Evolutionary conservation across 225 moss, liverwort and hornwort species (phyloP), one percentile per base, ranked within the genome.

Genomic region (Lunularia cruciata): DNA sequence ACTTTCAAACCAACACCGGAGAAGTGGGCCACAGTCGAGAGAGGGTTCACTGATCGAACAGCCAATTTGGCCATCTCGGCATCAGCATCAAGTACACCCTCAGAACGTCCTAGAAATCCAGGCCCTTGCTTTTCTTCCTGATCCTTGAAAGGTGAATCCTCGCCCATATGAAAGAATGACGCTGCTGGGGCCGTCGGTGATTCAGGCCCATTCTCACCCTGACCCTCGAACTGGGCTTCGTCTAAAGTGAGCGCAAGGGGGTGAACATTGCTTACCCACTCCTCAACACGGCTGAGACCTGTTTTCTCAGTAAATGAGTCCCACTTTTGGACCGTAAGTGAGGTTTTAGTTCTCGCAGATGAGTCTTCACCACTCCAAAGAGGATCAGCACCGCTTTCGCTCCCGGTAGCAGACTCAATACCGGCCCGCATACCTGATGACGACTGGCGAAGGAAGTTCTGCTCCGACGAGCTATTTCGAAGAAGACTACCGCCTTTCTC

Each of bases 1-100:
- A 89, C 69, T 64, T 74, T 86, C 30, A 96, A 70, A 4, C 96
- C 92, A 61, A 89, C 82, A 33, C 96, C 90, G 34, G 92, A 87
- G 55, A 90, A 96, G 75, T 96, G 89, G 9, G 96, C 96, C 49
- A 89, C 86, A 33, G 96, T 90, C 31, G 90, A 92, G 9, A 92
- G 66, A 3, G 89, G 80, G 72, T 90, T 90, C 34, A 92, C 86
- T 12, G 84, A 87, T 43, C 86, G 90, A 4, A 85, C 90, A 57
- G 86, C 82, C 59, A 87, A 77, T 69, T 67, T 83, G 48, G 90
- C 83, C 89, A 90, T 89, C 75, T 96, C 96, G 40, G 40, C 78
- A 63, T 96, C 96, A 6, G 74, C 77, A 69, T 89, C 90, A n/a
- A 57, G 16, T 33, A 54, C 20, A 15, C 20, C 73, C 45, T 88